Conservation (phyloP, 768 basidiomycete species). For the Dacryopinax primogenitus region DNA sequence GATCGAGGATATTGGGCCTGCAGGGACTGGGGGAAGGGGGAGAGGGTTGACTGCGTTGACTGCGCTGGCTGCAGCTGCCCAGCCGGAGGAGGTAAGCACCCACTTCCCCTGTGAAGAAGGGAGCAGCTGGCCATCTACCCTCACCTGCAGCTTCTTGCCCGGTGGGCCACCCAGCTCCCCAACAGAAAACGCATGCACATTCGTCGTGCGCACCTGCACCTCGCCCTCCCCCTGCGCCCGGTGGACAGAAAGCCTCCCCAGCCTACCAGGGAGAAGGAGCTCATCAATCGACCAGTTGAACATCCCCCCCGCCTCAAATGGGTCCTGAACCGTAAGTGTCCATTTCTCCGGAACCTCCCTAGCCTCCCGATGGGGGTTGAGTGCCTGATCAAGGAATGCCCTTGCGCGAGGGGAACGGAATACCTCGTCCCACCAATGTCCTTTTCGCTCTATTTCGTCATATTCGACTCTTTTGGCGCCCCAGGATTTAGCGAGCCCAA, state of each 20-base stretch:
- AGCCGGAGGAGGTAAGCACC: no score
- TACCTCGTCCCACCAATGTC: slow-evolving; percentile 59
- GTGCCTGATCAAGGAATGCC: slow-evolving; percentile 38
- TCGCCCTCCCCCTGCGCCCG: neutral
- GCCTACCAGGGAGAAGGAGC: slow-evolving; percentile 58
- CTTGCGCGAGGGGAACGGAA: slow-evolving; percentile 44
- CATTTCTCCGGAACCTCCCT: slow-evolving; percentile 30
- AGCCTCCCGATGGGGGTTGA: slow-evolving; percentile 13
- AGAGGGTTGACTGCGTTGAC: neutral
- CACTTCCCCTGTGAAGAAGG: no score
- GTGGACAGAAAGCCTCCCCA: slow-evolving; percentile 15
- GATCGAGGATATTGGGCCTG: slow-evolving; percentile 54
- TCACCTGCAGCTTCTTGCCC: no score
- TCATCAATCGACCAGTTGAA: slow-evolving; percentile 56
- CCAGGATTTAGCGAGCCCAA: slow-evolving; percentile 49
- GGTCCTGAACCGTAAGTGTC: slow-evolving; percentile 60
- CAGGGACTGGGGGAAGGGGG: slow-evolving; percentile 21
- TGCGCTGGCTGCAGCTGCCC: neutral
- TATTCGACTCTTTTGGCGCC: slow-evolving; percentile 38
- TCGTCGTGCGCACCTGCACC: neutral
- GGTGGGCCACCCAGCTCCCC: neutral
- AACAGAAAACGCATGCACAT: neutral
- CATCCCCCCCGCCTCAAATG: slow-evolving; percentile 54
- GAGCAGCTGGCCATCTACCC: neutral
- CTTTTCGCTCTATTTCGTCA: slow-evolving; percentile 46